These are phyloP conservation scores for Aphanomyces stellatus DNA, from an alignment of 352 stramenopile species.

Conservation along the genomic window DNA sequence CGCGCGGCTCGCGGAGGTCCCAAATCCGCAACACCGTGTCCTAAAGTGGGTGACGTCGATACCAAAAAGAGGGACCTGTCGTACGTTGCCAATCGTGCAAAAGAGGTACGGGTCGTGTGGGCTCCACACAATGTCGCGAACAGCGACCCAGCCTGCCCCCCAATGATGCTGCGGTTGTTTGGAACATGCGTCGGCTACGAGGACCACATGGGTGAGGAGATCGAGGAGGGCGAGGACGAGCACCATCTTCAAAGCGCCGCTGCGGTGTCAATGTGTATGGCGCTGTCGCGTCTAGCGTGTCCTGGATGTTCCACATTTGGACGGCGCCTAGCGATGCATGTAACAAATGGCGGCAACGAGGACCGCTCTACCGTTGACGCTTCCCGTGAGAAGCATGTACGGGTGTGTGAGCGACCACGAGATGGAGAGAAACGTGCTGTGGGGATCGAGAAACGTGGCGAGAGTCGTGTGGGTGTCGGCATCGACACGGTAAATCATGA, in stretches of 20 bases:
- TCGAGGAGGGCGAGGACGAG: neutral
- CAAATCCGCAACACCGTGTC: constrained; percentile 79
- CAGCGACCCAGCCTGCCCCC: constrained; percentile 72
- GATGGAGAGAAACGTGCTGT: neutral
- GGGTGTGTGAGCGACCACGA: constrained; percentile 59
- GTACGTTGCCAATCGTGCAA: constrained; percentile 75
- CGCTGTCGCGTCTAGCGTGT: constrained; percentile 17
- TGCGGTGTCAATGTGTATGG: constrained; percentile 28
- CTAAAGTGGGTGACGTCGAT: constrained; percentile 25
- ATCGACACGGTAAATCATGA: constrained; percentile 55
- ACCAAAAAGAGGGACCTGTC: no score
- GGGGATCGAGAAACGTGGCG: neutral
- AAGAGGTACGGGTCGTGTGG: constrained; percentile 81
- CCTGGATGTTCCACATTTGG: constrained; percentile 67
- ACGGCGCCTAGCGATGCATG: constrained; percentile 41
- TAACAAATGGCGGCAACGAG: neutral
- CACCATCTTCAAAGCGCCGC: constrained; percentile 73
- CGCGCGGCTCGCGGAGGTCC: constrained; percentile 70
- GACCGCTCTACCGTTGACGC: constrained; percentile 48
- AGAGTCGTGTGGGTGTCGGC: constrained; percentile 27
- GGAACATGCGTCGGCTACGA: constrained; percentile 61
- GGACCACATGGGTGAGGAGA: constrained; percentile 12
- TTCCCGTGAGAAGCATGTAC: constrained; percentile 68
- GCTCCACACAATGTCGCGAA: constrained; percentile 70
- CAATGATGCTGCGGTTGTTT: constrained; percentile 80